These are phyloP conservation scores for Fraxinus nigra DNA, from an alignment of 305 asterid species.

Conservation along the genomic window DNA sequence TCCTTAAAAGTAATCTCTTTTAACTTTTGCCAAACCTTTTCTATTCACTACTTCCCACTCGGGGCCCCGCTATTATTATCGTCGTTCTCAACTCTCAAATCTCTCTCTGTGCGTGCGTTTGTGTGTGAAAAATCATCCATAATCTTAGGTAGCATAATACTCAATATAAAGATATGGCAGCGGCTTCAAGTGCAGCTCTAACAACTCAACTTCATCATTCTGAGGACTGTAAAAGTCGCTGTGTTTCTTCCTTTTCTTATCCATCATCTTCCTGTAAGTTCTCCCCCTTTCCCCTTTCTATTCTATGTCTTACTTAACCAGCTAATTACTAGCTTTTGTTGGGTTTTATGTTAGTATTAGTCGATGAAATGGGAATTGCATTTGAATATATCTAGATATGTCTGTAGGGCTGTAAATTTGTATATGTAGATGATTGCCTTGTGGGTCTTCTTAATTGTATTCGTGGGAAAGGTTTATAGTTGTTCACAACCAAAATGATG, in stretches of 20 bases:
- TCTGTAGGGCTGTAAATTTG: background rate
- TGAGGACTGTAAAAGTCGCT: background rate
- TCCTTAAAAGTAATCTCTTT: too few species aligned
- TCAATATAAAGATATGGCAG: conserved; percentile 33
- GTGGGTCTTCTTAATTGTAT: background rate
- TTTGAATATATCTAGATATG: background rate
- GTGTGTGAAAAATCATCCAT: background rate
- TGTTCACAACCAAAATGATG: background rate
- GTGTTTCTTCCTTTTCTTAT: conserved; percentile 24
- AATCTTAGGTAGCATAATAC: background rate
- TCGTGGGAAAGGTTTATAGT: background rate
- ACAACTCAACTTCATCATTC: conserved; percentile 31
- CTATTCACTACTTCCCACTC: background rate
- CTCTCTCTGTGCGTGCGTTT: background rate
- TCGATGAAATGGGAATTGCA: background rate
- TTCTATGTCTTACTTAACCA: background rate
- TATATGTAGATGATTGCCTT: background rate
- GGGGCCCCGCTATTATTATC: background rate
- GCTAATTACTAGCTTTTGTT: background rate
- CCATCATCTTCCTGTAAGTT: conserved; percentile 34
- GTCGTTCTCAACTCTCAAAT: background rate
- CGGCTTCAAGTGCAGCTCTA: conserved; percentile 39
- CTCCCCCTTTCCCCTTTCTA: background rate
- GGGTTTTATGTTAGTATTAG: conserved; percentile 2
- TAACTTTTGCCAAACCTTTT: too few species aligned